Evolutionary conservation across 352 stramenopile genomes (phyloP), one percentile per base, ranked within the genome.

Genomic region (Labyrinthula sp.): DNA sequence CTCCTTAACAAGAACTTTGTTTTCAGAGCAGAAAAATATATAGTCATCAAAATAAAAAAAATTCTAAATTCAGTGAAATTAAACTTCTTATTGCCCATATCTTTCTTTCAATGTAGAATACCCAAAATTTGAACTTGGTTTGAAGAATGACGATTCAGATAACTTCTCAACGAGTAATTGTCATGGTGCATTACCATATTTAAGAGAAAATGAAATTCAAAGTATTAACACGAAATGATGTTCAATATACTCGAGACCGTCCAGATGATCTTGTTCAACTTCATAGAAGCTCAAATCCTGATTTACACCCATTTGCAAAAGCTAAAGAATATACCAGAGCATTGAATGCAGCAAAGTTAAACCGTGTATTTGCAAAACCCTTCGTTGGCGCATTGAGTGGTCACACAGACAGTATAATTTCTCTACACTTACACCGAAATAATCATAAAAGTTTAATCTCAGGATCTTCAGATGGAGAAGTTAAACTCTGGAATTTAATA

Each of bases 281-380:
- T 1, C 80, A 89, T 59, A 80, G 85, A 39, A 98, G 97, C 67
- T 75, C 92, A 29, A 79, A 99, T 62, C 88, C 88, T 1, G 62
- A 63, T 39, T 74, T 91, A 36, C 81, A 93, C 47, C 81, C 81
- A 41, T 91, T 93, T 50, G 80, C 92, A 59, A 75, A 73, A 12
- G 69, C 75, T 31, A 68, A 71, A 29, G 73, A 94, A 72, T 97
- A 98, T 69, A 92, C 78, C 7, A 72, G 88, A 28, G 88, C 90
- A 29, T 58, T 98, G 34, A 92, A 89, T 49, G 80, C 88, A 8
- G 84, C 84, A 28, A 99, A 99, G 64, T 68, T 98, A 27, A 83
- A 99, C 58, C 81, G 87, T 3, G 75, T 98, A 64, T 97, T 97
- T 68, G 90, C 90, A 36, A 93, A 93, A 60, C 90, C 90, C 2